phyloP scores from a whole-genome alignment of 129 eudicot species.

The Tanacetum coccineum region DNA sequence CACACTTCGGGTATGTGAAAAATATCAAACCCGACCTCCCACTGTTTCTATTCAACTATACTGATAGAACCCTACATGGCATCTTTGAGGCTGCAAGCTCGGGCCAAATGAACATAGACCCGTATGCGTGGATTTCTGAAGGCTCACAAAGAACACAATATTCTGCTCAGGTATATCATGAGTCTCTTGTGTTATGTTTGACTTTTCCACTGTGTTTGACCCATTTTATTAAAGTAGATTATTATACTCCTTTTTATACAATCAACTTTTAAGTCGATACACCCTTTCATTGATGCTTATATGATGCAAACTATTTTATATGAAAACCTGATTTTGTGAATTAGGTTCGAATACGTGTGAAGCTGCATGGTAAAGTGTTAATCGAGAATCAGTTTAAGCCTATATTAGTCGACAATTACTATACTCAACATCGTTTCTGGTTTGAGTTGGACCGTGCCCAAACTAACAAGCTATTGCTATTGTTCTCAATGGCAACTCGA shows the following conservation, averaged over 20 bases:
- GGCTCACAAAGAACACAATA: conserved; percentile 63
- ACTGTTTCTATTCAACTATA: conserved; percentile 73
- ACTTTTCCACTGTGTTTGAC: too few relatives aligned
- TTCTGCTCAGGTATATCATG: conserved; percentile 73
- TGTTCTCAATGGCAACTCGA: conserved; percentile 41
- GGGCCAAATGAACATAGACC: conserved; percentile 69
- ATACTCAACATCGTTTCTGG: conserved; percentile 45
- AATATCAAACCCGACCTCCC: conserved; percentile 79
- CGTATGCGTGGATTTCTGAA: conserved; percentile 73
- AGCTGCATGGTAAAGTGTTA: conserved; percentile 46
- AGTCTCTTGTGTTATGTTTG: conserved; percentile 15
- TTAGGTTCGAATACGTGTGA: conserved; percentile 65
- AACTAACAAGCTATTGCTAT: conserved; percentile 43
- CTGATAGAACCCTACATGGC: conserved; percentile 60
- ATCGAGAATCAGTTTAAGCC: conserved; percentile 61
- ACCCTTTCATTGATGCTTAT: too few relatives aligned
- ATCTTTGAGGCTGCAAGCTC: conserved; percentile 85
- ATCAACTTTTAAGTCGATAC: too few relatives aligned
- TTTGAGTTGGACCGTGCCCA: conserved; percentile 88
- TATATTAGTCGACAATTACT: conserved; percentile 63
- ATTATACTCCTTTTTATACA: background rate
- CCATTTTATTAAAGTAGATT: background rate
- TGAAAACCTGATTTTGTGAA: conserved; percentile 13
- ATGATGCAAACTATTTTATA: background rate
- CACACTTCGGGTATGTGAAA: conserved; percentile 52